These are phyloP conservation scores for Senna tora DNA, from an alignment of 306 rosid species.

Conservation along the genomic window DNA sequence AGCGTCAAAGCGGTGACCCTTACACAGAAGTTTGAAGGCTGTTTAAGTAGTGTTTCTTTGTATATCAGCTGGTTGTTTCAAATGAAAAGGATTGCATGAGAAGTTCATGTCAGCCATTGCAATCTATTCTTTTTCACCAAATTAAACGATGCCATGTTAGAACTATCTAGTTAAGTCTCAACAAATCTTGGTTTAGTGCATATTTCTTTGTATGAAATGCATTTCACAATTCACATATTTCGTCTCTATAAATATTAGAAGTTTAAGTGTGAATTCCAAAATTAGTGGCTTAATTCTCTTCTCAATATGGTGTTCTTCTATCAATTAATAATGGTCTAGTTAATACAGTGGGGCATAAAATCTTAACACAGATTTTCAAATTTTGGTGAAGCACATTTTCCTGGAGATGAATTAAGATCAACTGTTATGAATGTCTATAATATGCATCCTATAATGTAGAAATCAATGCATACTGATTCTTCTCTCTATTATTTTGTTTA, in stretches of 20 bases:
- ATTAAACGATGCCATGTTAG: background rate
- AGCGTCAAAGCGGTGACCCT: background rate
- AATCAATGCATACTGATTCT: slow-evolving; percentile 17
- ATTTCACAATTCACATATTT: slow-evolving; percentile 16
- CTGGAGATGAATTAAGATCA: background rate
- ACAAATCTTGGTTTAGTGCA: slow-evolving; percentile 16
- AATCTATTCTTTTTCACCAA: background rate
- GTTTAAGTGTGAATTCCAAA: slow-evolving; percentile 6
- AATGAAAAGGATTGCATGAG: slow-evolving; percentile 16
- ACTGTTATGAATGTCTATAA: slow-evolving; percentile 12
- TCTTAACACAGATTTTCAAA: background rate
- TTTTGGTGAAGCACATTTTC: background rate
- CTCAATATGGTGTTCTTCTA: background rate
- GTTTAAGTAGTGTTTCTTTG: background rate
- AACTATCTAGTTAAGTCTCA: background rate
- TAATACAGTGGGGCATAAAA: background rate
- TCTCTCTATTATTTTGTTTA: background rate
- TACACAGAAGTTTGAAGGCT: no score
- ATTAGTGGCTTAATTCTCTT: slow-evolving; percentile 1
- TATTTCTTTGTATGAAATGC: background rate
- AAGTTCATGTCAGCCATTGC: slow-evolving; percentile 1
- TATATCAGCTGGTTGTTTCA: background rate
- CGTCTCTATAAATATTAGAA: background rate
- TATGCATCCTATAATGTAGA: background rate
- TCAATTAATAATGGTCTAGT: background rate